phyloP scores from a whole-genome alignment of 2,329 filamentous ascomycete species.

The Verticillium longisporum region DNA sequence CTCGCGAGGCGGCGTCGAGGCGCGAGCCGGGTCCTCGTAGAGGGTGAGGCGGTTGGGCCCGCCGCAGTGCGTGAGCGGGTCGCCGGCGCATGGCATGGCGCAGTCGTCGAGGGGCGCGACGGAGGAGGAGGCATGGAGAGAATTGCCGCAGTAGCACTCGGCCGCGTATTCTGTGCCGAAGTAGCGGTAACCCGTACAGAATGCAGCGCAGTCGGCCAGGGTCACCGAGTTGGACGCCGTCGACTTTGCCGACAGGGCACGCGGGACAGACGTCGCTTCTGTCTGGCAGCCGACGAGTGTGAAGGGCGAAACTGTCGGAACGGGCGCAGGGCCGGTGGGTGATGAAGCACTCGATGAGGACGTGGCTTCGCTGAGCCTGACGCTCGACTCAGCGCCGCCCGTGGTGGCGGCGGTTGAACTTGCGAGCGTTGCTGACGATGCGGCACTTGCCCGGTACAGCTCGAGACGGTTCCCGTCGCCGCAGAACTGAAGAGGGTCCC shows the following conservation, averaged over 20 bases:
- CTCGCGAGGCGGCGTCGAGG: background rate
- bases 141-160: constrained; percentile 32
- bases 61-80: constrained; percentile 25
- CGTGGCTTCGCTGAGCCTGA: background rate
- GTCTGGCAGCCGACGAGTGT: constrained; percentile 32
- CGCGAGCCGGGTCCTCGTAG: constrained; percentile 19
- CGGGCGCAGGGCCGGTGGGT: constrained; percentile 7
- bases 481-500: constrained; percentile 28
- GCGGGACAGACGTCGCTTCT: constrained; percentile 23
- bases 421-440: constrained; percentile 1
- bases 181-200: constrained; percentile 29
- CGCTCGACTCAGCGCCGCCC: background rate
- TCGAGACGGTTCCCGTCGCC: constrained; percentile 28
- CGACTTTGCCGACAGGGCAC: constrained; percentile 23
- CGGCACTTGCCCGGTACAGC: constrained; percentile 20
- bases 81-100: constrained; percentile 24
- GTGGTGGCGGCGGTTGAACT: constrained; percentile 3
- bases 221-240: constrained; percentile 21
- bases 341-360: constrained; percentile 3
- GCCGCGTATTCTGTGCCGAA: constrained; percentile 32
- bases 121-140: constrained; percentile 17
- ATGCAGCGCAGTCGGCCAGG: constrained; percentile 23
- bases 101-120: constrained; percentile 23
- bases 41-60: constrained; percentile 24
- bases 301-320: constrained; percentile 21